Conservation (phyloP, 1,284 basidiomycete genomes). For the Thelephora terrestris region DNA sequence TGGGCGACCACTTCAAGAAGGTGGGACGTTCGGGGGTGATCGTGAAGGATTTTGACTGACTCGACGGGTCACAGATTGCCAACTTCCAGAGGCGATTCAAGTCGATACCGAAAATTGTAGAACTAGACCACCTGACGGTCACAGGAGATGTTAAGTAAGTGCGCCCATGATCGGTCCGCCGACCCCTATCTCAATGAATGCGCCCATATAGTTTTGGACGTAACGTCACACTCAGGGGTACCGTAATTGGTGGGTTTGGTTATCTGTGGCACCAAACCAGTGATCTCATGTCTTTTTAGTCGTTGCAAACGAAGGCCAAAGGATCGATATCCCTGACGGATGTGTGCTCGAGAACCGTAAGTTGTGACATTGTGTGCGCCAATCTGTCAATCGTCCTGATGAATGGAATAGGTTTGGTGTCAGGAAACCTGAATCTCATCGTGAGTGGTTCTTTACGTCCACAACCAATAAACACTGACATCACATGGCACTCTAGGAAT, state of each 20-base stretch:
- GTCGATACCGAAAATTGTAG: slow-evolving; percentile 89
- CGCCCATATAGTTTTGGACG: slow-evolving; percentile 60
- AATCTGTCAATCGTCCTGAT: not conserved
- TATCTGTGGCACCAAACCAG: not conserved
- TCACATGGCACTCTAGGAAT: not conserved
- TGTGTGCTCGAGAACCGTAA: slow-evolving; percentile 87
- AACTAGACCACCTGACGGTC: slow-evolving; percentile 95
- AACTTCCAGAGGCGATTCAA: slow-evolving; percentile 98
- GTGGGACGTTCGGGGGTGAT: slow-evolving; percentile 4
- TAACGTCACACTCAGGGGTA: slow-evolving; percentile 82
- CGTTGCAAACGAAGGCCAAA: slow-evolving; percentile 87
- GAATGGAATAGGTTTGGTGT: slow-evolving; percentile 29
- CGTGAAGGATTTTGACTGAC: slow-evolving; percentile 7
- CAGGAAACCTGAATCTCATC: slow-evolving; percentile 45
- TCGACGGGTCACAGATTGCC: slow-evolving; percentile 58
- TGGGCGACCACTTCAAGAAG: slow-evolving; percentile 65
- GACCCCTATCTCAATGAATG: not conserved
- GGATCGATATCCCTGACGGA: slow-evolving; percentile 94
- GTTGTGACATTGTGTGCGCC: slow-evolving; percentile 13
- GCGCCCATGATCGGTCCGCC: not conserved
- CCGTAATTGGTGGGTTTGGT: slow-evolving; percentile 56
- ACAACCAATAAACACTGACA: too few species aligned
- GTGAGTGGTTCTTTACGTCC: slow-evolving; percentile 14
- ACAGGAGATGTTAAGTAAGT: slow-evolving; percentile 80
- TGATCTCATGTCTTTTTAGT: slow-evolving; percentile 25